Evolutionary conservation across 148 eudicot species (phyloP), one percentile per base, ranked within the genome.

Genomic region (Fallopia convolvulus): DNA sequence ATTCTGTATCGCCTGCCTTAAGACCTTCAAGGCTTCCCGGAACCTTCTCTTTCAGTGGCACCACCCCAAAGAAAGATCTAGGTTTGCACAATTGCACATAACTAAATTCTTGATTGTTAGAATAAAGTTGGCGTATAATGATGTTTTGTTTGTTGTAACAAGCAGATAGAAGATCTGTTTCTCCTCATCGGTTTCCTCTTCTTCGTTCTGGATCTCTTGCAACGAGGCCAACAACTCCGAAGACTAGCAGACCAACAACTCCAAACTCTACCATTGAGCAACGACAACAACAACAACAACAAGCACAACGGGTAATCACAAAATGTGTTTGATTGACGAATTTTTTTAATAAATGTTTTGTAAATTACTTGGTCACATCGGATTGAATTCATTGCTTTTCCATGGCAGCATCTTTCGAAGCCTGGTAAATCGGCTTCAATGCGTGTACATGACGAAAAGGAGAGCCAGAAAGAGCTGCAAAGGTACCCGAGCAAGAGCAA

Each of bases 151-250:
- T 50, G 20, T 5, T 17, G 65, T 21, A 94, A 84, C 39, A 89
- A 85, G 70, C 74, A 72, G 74, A 72, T 72, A 18, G 50, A 41
- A 85, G 94, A 84, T 77, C 97, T 75, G 86, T 82, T 84, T 93
- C 98, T 72, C 98, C 97, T 0, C 88, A 80, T 70, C 88, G 90
- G 53, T 89, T 91, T 79, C 88, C 94, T 42, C 90, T 91, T 82
- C 42, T 86, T 60, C 90, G 91, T 36, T 82, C 90, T 72, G 97
- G 94, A 41, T 93, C 98, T 30, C 79, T 89, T 52, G 85, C 93
- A 73, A 85, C 87, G 49, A 87, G 92, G 80, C 82, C 93, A 40
- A 83, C 86, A 5, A 77, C 85, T 6, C 86, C 84, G 70, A 87
- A 85, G 77, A 32, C 77, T 40, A 89, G 86, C 70, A 76, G 85